Conservation (phyloP, 2,329 filamentous ascomycete species). For the Arthrobotrys iridis region DNA sequence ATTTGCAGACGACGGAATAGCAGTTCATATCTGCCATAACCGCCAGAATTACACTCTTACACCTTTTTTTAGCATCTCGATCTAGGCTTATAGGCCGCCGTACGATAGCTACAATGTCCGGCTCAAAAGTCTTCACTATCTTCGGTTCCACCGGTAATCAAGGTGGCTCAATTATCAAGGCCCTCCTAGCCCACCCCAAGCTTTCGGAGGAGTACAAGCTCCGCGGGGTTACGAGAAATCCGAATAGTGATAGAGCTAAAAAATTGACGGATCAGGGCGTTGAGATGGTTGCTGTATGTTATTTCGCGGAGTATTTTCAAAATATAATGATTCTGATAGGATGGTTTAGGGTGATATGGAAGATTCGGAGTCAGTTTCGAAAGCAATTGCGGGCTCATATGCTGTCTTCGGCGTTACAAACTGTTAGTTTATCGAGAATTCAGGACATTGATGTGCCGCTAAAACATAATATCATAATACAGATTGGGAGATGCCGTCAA, state of each 20-base stretch:
- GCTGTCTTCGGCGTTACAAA: slow-evolving; percentile 59
- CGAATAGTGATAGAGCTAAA: slow-evolving; percentile 62
- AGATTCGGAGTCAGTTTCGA: slow-evolving; percentile 60
- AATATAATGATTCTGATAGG: neutral
- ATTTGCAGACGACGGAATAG: neutral
- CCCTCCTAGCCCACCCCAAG: slow-evolving; percentile 65
- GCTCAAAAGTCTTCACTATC: slow-evolving; percentile 60
- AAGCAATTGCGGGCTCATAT: slow-evolving; percentile 63
- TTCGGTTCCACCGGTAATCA: slow-evolving; percentile 67
- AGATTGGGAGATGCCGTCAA: slow-evolving; percentile 54
- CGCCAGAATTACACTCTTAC: slow-evolving; percentile 18
- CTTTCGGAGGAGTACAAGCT: slow-evolving; percentile 64
- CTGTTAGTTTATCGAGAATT: slow-evolving; percentile 12
- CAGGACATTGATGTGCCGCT: neutral
- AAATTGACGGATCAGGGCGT: slow-evolving; percentile 63
- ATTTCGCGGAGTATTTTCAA: neutral
- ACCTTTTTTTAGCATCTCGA: neutral
- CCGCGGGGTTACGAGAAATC: slow-evolving; percentile 65
- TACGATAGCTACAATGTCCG: slow-evolving; percentile 31
- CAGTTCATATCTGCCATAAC: neutral
- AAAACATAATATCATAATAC: slow-evolving; percentile 3
- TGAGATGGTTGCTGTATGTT: slow-evolving; percentile 61
- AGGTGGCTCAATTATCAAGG: slow-evolving; percentile 64
- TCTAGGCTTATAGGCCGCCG: slow-evolving; percentile 9
- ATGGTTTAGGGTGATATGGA: slow-evolving; percentile 62